Evolutionary conservation across 2,329 filamentous ascomycete genomes (phyloP).

Genomic region (Xylariaceae sp.): DNA sequence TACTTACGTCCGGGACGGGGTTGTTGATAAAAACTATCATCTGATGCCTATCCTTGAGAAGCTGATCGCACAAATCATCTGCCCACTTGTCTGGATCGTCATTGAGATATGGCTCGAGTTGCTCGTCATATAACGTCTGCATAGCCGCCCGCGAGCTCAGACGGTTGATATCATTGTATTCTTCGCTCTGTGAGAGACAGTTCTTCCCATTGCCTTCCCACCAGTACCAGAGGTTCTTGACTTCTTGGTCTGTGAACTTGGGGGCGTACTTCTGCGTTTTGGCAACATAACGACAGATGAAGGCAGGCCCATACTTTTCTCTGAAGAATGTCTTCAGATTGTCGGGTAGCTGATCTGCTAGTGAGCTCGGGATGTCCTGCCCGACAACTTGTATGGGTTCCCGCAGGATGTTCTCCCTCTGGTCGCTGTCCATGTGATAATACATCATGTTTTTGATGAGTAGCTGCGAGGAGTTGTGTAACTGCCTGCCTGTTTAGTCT

Average conservation of each 20-base stretch:
- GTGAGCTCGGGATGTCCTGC: background rate
- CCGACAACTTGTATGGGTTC: background rate
- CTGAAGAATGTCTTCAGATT: background rate
- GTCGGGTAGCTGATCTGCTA: background rate
- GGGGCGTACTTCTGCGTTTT: background rate
- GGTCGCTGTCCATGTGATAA: background rate
- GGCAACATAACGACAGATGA: background rate
- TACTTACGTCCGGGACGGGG: background rate
- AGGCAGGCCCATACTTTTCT: background rate
- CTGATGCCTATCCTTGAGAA: background rate
- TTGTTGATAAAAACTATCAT: background rate
- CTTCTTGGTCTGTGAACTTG: background rate
- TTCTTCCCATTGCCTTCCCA: conserved; percentile 2
- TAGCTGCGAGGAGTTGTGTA: background rate
- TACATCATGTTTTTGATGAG: conserved; percentile 4
- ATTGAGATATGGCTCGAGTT: background rate
- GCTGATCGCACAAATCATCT: background rate
- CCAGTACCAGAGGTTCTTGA: conserved; percentile 4
- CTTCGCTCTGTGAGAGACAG: background rate
- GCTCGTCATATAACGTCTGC: background rate
- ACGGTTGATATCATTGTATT: conserved; percentile 2
- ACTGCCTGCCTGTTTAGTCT: background rate
- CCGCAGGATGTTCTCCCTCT: background rate
- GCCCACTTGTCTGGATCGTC: background rate
- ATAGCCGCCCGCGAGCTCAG: background rate